phyloP scores from a whole-genome alignment of 2,329 filamentous ascomycete genomes.

The Coniochaeta ligniaria region DNA sequence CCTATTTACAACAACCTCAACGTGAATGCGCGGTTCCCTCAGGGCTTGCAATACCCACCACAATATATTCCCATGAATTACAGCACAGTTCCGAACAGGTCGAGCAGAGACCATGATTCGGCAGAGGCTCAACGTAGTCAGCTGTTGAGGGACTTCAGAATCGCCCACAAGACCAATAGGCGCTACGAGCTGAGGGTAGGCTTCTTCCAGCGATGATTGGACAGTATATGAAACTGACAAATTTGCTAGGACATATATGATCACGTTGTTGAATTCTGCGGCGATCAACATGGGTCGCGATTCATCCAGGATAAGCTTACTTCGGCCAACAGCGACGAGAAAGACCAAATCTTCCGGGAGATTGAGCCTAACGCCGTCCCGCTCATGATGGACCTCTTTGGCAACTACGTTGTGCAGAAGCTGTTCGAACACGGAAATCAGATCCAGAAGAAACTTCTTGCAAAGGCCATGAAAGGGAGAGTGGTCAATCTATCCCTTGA shows the following conservation, averaged over 20 bases:
- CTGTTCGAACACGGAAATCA: conserved; percentile 95
- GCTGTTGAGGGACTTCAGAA: conserved; percentile 73
- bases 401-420: conserved; percentile 98
- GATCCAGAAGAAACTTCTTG: conserved; percentile 81
- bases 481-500: conserved; percentile 74
- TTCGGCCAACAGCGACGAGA: conserved; percentile 91
- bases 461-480: conserved; percentile 80
- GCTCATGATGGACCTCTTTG: conserved; percentile 93
- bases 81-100: not conserved
- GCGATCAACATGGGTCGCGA: conserved; percentile 89
- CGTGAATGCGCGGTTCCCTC: not conserved
- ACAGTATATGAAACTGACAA: conserved; percentile 7
- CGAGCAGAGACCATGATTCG: conserved; percentile 46
- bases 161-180: conserved; percentile 62
- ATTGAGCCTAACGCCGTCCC: conserved; percentile 78
- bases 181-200: conserved; percentile 71
- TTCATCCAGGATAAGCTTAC: conserved; percentile 94
- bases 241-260: conserved; percentile 64
- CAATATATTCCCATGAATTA: not conserved
- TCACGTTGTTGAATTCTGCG: conserved; percentile 88
- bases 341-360: conserved; percentile 82
- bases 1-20: not conserved
- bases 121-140: conserved; percentile 59
- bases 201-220: not conserved
- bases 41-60: not conserved